Base-by-base conservation (phyloP, 805 yeast genomes). In the Cyberlindnera sargentensis region DNA sequence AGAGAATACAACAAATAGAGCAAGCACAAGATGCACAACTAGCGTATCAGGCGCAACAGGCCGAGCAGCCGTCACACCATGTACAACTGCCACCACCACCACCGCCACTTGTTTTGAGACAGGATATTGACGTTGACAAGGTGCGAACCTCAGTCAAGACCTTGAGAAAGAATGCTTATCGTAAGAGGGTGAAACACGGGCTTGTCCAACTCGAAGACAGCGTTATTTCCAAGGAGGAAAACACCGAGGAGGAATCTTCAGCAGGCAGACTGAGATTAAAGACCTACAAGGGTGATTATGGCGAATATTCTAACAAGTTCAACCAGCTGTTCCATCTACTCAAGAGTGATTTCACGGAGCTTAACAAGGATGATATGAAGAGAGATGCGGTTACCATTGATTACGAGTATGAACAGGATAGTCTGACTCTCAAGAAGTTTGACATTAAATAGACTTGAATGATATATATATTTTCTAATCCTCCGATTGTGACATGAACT, bases 251-350 rank as follows among this genome's bases (percentile, higher is more conserved):
- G 23, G 59, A 50, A 28, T 44, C 50, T 4, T 36, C 43, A 4
- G 39, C 34, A 34, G 41, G 33, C 7, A 45, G 60, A 43, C 27
- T 54, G 25, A 54, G 57, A 40, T 38, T 58, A 28, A 55, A 55
- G 40, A 53, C 48, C 34, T 58, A 58, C 39, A 55, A 51, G 36
- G 62, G 62, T 10, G 62, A 58, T 37, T 58, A 40, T 38, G 56
- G 44, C 10, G 62, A 58, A 37, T 52, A 48, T 27, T 49, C 48
- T 28, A 44, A 50, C 5, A 50, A 47, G 28, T 49, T 56, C 42
- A 39, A 46, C 34, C 43, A 41, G 15, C 32, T 53, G 23, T 47
- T 55, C 44, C 31, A 39, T 2, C 10, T 35, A 9, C 20, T 49
- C 15, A 49, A 49, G 33, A 31, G 20, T 3, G 49, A 44, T 8